phyloP scores from a whole-genome alignment of 1,284 basidiomycete genomes.

The Austroboletus novae-zelandiae region DNA sequence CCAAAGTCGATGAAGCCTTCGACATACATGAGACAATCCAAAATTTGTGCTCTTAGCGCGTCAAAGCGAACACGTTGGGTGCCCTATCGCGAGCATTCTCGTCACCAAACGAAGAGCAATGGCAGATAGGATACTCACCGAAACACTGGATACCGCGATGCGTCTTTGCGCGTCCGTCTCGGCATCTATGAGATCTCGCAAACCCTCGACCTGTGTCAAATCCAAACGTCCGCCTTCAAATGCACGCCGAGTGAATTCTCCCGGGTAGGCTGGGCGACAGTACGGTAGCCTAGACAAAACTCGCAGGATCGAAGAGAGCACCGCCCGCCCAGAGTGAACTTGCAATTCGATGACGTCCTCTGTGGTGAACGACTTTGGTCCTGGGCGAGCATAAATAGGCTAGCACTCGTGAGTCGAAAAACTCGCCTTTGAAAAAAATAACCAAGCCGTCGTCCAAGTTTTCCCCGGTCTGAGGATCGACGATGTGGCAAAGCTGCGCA shows the following conservation, averaged over 20 bases:
- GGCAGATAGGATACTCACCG: slow-evolving; percentile 41
- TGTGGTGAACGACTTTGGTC: slow-evolving; percentile 75
- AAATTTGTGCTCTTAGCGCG: slow-evolving; percentile 58
- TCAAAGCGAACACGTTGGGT: slow-evolving; percentile 57
- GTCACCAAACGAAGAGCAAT: background rate
- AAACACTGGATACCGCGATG: slow-evolving; percentile 65
- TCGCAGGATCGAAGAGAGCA: slow-evolving; percentile 65
- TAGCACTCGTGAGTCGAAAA: background rate
- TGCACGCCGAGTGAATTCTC: slow-evolving; percentile 85
- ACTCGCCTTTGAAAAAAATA: slow-evolving; percentile 75
- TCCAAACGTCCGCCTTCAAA: slow-evolving; percentile 79
- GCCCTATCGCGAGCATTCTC: slow-evolving; percentile 45
- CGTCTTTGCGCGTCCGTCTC: slow-evolving; percentile 81
- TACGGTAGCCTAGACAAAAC: slow-evolving; percentile 59
- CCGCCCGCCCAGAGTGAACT: slow-evolving; percentile 82
- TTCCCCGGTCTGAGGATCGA: slow-evolving; percentile 61
- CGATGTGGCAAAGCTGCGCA: slow-evolving; percentile 66
- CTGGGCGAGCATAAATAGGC: slow-evolving; percentile 34
- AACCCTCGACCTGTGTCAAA: slow-evolving; percentile 80
- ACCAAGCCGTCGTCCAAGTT: slow-evolving; percentile 77
- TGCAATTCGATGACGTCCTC: slow-evolving; percentile 86
- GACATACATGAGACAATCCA: slow-evolving; percentile 70
- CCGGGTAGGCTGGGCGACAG: slow-evolving; percentile 75
- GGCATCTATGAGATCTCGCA: slow-evolving; percentile 81
- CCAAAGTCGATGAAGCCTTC: slow-evolving; percentile 92